Conservation (phyloP, 306 rosid species). For the Mimosa bimucronata region DNA sequence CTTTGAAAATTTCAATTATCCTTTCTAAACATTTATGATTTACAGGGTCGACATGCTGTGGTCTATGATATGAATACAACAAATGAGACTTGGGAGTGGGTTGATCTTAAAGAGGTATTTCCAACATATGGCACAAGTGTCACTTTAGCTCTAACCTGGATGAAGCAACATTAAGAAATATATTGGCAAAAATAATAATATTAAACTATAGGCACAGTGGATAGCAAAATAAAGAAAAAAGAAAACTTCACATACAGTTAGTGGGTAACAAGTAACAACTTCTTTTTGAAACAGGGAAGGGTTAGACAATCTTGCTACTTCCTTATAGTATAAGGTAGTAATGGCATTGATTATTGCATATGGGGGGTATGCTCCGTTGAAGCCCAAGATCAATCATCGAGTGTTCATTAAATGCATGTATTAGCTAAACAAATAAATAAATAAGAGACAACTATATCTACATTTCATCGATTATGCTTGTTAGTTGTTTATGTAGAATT, state of each 20-base stretch:
- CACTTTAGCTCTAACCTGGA: background rate
- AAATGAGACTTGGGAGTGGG: slow-evolving; percentile 97
- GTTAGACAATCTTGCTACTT: slow-evolving; percentile 4
- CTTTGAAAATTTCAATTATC: slow-evolving; percentile 1
- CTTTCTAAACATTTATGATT: slow-evolving; percentile 21
- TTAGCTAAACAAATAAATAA: no score
- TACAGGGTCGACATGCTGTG: slow-evolving; percentile 89
- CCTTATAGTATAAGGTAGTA: background rate
- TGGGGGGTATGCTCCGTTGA: background rate
- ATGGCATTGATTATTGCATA: background rate
- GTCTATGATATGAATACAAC: slow-evolving; percentile 79
- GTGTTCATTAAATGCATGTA: background rate
- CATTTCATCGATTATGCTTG: background rate
- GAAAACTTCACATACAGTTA: background rate
- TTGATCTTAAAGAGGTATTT: slow-evolving; percentile 88
- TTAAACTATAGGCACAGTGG: slow-evolving; percentile 4
- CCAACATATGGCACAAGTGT: slow-evolving; percentile 5
- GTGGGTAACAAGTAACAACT: background rate
- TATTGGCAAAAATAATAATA: slow-evolving; percentile 12
- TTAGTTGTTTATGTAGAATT: background rate
- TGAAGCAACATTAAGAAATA: background rate
- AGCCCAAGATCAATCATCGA: background rate
- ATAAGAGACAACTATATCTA: no score
- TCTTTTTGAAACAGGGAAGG: background rate
- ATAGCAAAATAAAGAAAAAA: background rate